Percentiles rank a stretch among this genome's conserved stretches.
These are phyloP conservation scores for Apiospora rasikravindrae DNA, from an alignment of 2,329 filamentous ascomycete species.

Conservation along the genomic window DNA sequence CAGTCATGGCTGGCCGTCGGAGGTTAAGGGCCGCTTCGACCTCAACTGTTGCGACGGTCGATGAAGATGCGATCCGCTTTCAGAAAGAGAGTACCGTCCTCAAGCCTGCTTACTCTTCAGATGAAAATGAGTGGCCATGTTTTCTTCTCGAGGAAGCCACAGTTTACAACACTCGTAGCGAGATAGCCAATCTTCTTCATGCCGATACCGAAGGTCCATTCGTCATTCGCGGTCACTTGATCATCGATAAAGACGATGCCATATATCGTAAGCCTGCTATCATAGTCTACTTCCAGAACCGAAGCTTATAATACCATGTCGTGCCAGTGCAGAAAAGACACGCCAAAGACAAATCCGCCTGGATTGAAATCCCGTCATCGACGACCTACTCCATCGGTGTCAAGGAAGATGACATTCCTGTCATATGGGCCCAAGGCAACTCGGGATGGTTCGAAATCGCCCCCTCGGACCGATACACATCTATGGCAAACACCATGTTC, in stretches of 20 bases:
- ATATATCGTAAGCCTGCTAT: slow-evolving; percentile 5
- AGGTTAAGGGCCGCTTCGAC: slow-evolving; percentile 46
- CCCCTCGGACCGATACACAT: slow-evolving; percentile 61
- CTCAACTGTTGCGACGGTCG: slow-evolving; percentile 51
- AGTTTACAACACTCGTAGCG: slow-evolving; percentile 61
- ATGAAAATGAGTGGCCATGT: slow-evolving; percentile 56
- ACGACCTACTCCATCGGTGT: slow-evolving; percentile 59
- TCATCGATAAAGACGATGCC: slow-evolving; percentile 51
- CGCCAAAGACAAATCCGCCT: slow-evolving; percentile 34
- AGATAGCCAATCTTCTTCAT: slow-evolving; percentile 65
- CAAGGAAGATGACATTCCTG: slow-evolving; percentile 53
- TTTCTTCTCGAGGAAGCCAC: slow-evolving; percentile 67
- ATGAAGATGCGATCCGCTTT: slow-evolving; percentile 41
- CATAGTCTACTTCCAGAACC: not conserved
- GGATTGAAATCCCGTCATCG: slow-evolving; percentile 61
- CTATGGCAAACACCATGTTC: slow-evolving; percentile 63
- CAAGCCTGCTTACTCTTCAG: slow-evolving; percentile 36
- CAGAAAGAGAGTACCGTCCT: slow-evolving; percentile 43
- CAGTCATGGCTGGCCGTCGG: slow-evolving; percentile 44
- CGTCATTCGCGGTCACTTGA: slow-evolving; percentile 63
- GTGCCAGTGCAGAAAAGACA: slow-evolving; percentile 41
- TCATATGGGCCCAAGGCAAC: slow-evolving; percentile 69
- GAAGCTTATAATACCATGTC: not conserved
- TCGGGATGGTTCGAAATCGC: slow-evolving; percentile 73
- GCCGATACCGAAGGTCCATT: slow-evolving; percentile 66